A percentile compares a stretch with the other conserved stretches of the same genome.
These are phyloP conservation scores for Phytopythium boreale DNA, from an alignment of 352 stramenopile genomes.

Conservation along the genomic window DNA sequence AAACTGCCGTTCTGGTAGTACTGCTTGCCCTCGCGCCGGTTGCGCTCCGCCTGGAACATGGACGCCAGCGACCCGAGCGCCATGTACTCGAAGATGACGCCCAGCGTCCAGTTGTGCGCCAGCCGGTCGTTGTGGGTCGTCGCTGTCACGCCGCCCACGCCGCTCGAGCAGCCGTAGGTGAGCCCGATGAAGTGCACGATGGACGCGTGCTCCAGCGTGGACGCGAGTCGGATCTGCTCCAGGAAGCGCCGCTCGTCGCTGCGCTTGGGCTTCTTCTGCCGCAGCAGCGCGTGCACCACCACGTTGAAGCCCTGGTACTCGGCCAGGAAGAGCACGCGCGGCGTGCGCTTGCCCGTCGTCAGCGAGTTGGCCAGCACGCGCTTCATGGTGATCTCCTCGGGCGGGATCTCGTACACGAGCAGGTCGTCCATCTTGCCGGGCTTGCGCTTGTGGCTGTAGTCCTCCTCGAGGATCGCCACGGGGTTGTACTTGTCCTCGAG, in stretches of 20 bases:
- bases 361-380: conserved; percentile 19
- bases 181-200: conserved; percentile 81
- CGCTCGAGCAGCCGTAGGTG: conserved; percentile 51
- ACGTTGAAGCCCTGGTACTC: conserved; percentile 76
- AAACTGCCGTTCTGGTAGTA: conserved; percentile 36
- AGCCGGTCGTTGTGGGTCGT: conserved; percentile 25
- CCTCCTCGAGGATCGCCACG: conserved; percentile 67
- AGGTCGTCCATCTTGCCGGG: conserved; percentile 56
- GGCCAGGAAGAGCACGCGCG: conserved; percentile 42
- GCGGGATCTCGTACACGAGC: conserved; percentile 72
- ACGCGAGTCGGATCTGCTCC: conserved; percentile 64
- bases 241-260: conserved; percentile 54
- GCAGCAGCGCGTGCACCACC: conserved; percentile 54
- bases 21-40: conserved; percentile 51
- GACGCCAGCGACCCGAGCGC: conserved; percentile 50
- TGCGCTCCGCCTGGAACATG: conserved; percentile 58
- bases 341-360: conserved; percentile 18
- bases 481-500: conserved; percentile 38
- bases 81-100: conserved; percentile 79
- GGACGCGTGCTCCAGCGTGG: conserved; percentile 52
- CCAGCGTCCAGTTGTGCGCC: conserved; percentile 52
- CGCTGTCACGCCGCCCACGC: conserved; percentile 23
- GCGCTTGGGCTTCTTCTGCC: conserved; percentile 35
- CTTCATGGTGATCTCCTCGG: conserved; percentile 59
- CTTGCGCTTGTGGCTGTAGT: conserved; percentile 39